Conservation (phyloP, 257 asterid species). For the Solanum dulcamara region DNA sequence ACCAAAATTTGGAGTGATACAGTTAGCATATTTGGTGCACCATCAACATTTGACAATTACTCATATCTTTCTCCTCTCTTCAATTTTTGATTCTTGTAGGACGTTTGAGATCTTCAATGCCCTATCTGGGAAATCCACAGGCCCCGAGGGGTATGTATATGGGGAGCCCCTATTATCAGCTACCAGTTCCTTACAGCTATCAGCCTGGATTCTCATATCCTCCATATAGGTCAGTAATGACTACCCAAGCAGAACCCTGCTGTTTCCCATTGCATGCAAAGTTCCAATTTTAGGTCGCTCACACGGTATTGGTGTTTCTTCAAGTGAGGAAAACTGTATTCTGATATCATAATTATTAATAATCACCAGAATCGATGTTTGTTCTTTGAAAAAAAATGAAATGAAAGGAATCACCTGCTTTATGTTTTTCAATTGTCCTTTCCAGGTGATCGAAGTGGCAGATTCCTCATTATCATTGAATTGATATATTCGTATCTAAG, state of each 20-base stretch:
- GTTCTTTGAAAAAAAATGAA: neutral
- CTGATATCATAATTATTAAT: neutral
- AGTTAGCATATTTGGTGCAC: neutral
- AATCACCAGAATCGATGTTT: slow-evolving; percentile 12
- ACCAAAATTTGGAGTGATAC: neutral
- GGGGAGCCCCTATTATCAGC: slow-evolving; percentile 7
- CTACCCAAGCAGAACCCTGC: neutral
- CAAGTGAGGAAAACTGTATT: neutral
- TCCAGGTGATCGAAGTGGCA: neutral
- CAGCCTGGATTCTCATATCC: slow-evolving; percentile 9
- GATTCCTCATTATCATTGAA: neutral
- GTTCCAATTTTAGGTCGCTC: neutral
- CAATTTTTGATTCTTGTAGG: neutral
- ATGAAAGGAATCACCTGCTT: neutral
- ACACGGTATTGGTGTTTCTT: neutral
- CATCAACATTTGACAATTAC: neutral
- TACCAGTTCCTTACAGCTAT: slow-evolving; percentile 3
- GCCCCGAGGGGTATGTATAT: neutral
- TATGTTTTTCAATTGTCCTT: neutral
- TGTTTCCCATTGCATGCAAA: neutral
- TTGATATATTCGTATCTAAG: neutral
- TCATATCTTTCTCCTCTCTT: neutral
- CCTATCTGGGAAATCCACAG: neutral
- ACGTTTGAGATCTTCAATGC: neutral
- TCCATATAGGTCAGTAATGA: slow-evolving; percentile 1